Conservation (phyloP, 805 yeast genomes). For the Candida insectalens region DNA sequence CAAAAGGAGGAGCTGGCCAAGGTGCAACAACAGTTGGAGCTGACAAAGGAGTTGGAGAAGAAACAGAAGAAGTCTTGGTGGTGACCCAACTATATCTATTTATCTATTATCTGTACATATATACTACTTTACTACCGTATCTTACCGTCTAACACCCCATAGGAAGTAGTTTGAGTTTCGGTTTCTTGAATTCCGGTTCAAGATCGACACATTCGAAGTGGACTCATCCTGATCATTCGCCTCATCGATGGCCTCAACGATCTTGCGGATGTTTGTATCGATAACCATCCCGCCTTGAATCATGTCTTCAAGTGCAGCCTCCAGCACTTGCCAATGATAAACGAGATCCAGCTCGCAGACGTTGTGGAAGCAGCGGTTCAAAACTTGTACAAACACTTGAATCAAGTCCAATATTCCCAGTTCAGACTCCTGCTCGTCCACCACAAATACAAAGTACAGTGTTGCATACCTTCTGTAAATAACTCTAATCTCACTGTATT, state of each 20-base stretch:
- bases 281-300: constrained; percentile 98
- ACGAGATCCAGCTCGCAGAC: constrained; percentile 94
- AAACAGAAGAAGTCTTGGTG: constrained; percentile 18
- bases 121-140: no score
- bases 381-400: constrained; percentile 92
- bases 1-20: constrained; percentile 30
- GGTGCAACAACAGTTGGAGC: constrained; percentile 29
- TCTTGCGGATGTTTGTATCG: constrained; percentile 75
- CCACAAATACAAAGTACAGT: constrained; percentile 89
- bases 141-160: no score
- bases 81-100: background rate
- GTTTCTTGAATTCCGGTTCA: no score
- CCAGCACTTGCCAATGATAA: constrained; percentile 97
- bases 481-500: constrained; percentile 69
- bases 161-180: no score
- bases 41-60: constrained; percentile 21
- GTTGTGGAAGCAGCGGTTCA: constrained; percentile 86
- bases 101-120: no score
- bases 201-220: no score
- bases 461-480: constrained; percentile 94
- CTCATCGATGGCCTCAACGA: constrained; percentile 76
- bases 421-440: constrained; percentile 93
- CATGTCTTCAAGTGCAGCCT: constrained; percentile 83
- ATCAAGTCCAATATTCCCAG: constrained; percentile 88
- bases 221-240: constrained; percentile 43